These are phyloP conservation scores for Cucurbitaria berberidis DNA, from an alignment of 2,329 filamentous ascomycete genomes.

Conservation along the genomic window DNA sequence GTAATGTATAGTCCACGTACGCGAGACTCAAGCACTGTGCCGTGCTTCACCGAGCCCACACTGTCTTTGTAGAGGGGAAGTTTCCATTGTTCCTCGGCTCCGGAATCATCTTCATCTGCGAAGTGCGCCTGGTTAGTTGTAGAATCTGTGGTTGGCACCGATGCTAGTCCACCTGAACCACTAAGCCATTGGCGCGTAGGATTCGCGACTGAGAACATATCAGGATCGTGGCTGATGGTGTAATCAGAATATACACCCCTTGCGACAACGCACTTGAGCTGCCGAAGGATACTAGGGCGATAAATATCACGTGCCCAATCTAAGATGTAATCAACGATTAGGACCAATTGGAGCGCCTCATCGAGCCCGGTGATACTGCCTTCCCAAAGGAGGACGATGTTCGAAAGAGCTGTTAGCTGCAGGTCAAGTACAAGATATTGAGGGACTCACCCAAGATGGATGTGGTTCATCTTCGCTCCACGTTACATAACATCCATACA, in stretches of 20 bases:
- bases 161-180: no score
- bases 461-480: background rate
- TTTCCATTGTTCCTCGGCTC: background rate
- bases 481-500: constrained; percentile 18
- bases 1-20: constrained; percentile 6
- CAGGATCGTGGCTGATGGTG: background rate
- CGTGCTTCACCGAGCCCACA: background rate
- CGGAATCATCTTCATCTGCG: background rate
- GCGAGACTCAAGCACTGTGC: constrained; percentile 1
- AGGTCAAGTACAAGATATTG: background rate
- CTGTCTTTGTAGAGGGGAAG: background rate
- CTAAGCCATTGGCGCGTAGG: background rate
- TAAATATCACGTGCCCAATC: constrained; percentile 28
- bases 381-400: constrained; percentile 18
- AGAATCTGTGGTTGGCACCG: background rate
- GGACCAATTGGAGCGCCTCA: constrained; percentile 24
- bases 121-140: background rate
- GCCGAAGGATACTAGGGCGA: constrained; percentile 21
- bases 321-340: constrained; percentile 30
- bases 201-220: background rate
- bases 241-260: background rate
- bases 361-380: constrained; percentile 21
- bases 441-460: background rate
- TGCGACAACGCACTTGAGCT: constrained; percentile 14
- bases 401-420: background rate